These are phyloP conservation scores for Lithospermum erythrorhizon DNA, from an alignment of 257 asterid species.

Conservation along the genomic window DNA sequence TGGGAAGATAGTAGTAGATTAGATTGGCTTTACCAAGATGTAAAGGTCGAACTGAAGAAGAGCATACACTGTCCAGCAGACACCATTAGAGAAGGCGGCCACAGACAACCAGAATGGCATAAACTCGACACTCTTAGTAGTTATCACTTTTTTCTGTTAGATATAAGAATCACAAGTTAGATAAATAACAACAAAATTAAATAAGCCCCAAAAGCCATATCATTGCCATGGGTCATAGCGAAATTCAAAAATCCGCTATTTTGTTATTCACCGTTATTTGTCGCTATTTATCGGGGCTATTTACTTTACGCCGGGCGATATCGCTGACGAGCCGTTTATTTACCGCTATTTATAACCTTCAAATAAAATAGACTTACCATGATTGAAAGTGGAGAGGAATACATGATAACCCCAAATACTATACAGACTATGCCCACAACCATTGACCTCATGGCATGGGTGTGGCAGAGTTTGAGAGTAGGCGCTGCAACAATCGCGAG, in stretches of 20 bases:
- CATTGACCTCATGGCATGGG: constrained; percentile 24
- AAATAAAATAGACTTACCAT: constrained; percentile 35
- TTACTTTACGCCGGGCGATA: too few relatives aligned
- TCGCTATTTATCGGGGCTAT: too few relatives aligned
- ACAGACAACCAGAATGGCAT: constrained; percentile 49
- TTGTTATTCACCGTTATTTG: too few relatives aligned
- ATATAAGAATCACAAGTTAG: background rate
- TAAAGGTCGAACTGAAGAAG: constrained; percentile 39
- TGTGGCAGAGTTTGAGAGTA: constrained; percentile 30
- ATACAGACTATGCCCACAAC: constrained; percentile 42
- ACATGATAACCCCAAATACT: constrained; percentile 47
- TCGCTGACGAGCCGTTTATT: too few relatives aligned
- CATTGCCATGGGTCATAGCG: too few relatives aligned
- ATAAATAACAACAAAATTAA: too few relatives aligned
- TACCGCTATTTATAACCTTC: too few relatives aligned
- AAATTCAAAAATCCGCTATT: too few relatives aligned
- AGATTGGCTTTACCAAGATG: constrained; percentile 31
- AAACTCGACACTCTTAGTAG: constrained; percentile 45
- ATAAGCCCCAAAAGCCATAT: too few relatives aligned
- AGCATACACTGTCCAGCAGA: constrained; percentile 47
- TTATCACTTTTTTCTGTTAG: constrained; percentile 24
- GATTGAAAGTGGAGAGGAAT: constrained; percentile 52
- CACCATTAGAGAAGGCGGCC: constrained; percentile 45
- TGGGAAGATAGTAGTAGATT: background rate
- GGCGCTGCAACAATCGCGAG: constrained; percentile 15